Conservation (phyloP, 257 asterid genomes). For the Craterostigma plantagineum region DNA sequence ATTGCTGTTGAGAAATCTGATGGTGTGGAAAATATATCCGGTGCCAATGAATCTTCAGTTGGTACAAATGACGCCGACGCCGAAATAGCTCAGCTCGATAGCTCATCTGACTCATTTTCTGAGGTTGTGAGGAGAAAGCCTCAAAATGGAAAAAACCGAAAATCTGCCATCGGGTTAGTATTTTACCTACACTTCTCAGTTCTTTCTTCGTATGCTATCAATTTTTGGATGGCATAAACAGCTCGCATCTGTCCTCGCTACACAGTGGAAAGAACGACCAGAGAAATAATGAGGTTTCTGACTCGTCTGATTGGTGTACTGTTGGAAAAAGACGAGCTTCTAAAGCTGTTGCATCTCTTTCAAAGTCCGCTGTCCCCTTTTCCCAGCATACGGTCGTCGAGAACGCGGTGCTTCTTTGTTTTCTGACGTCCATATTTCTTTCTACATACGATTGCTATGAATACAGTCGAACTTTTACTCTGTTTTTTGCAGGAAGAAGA, state of each 20-base stretch:
- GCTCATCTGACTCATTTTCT: slow-evolving; percentile 84
- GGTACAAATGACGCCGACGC: slow-evolving; percentile 50
- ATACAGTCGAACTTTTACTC: slow-evolving; percentile 9
- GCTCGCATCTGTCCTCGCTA: slow-evolving; percentile 2
- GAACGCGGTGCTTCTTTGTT: slow-evolving; percentile 19
- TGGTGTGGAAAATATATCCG: slow-evolving; percentile 46
- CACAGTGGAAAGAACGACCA: slow-evolving; percentile 38
- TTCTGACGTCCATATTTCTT: too few species aligned
- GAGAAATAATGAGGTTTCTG: slow-evolving; percentile 24
- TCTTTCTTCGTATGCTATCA: too few species aligned
- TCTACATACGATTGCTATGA: too few species aligned
- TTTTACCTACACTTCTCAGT: background rate
- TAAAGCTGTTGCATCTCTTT: slow-evolving; percentile 25
- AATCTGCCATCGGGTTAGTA: slow-evolving; percentile 38
- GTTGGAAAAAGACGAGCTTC: slow-evolving; percentile 24
- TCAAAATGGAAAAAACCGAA: slow-evolving; percentile 23
- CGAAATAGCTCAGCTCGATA: slow-evolving; percentile 44
- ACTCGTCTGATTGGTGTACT: slow-evolving; percentile 24
- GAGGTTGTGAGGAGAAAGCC: slow-evolving; percentile 40
- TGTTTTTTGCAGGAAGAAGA: slow-evolving; percentile 29
- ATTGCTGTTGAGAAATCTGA: slow-evolving; percentile 25
- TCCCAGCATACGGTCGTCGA: slow-evolving; percentile 13
- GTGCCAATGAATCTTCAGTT: slow-evolving; percentile 57
- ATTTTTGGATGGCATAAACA: background rate
- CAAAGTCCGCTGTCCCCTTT: slow-evolving; percentile 14